Base-by-base conservation (phyloP, 441 rosid genomes). In the Euphorbia celastroides region DNA sequence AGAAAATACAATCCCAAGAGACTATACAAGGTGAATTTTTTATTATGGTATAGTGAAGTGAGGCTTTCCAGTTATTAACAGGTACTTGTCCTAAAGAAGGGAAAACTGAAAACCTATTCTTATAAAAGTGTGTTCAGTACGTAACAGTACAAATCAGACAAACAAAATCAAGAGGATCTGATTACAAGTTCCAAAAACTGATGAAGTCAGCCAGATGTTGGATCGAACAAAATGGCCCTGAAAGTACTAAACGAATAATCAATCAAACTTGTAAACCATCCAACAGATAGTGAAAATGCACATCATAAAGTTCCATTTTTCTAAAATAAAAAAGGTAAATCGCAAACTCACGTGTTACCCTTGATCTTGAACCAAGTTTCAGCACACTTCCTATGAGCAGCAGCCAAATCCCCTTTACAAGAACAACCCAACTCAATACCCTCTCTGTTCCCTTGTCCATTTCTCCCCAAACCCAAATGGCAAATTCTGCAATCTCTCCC, bases 281-380 rank as follows among this genome's bases (percentile, higher is more conserved):
- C 19, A 11, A 58, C 31, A 27, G 19, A 9, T 4, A 16, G 5
- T 32, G 17, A 67, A 46, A 48, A 28, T 7, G 63, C 42, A 44
- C 19, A n/a, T 38, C 44, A 38, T 4, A 38, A 38, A 38, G 44
- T 9, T 7, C 5, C 44, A 38, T 3, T 38, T 38, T 38, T 38
- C 44, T 38, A 9, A 38, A 38, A 20, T 28, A 7, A 17, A 46
- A 14, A 60, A 48, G 41, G 10, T 28, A 32, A 19, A 34, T 25
- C 27, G 30, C 59, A 38, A 20, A 19, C 86, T 88, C 62, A 86
- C 91, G 77, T 81, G 83, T 88, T 85, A 69, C 98, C 97, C 79
- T 78, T 94, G 80, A 92, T 88, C 80, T 94, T 92, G 83, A 93
- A 90, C 98, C 98, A 93, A 50, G 96, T 85, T 62, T 93, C 97